Conservation (phyloP, 257 asterid genomes). For the Salvia splendens region DNA sequence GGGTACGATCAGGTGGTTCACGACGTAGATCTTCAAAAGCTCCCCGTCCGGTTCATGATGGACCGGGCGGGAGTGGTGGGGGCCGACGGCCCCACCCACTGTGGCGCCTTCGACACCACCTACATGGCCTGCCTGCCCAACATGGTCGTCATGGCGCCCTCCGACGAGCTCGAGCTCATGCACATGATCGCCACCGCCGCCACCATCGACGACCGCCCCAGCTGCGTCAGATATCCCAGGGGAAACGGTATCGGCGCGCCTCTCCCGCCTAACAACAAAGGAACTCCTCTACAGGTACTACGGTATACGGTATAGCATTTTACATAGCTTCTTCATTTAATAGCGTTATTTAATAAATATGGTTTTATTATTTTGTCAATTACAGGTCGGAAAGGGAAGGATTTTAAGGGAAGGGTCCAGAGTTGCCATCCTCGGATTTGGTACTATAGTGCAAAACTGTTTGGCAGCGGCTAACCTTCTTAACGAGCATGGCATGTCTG, state of each 20-base stretch:
- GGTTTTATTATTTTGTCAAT: background rate
- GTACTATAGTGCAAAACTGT: slow-evolving; percentile 48
- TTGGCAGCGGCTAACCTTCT: slow-evolving; percentile 43
- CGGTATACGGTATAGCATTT: background rate
- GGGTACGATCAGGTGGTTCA: slow-evolving; percentile 82
- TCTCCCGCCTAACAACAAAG: slow-evolving; percentile 58
- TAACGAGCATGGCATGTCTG: slow-evolving; percentile 29
- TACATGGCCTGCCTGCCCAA: slow-evolving; percentile 77
- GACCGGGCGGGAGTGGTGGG: slow-evolving; percentile 79
- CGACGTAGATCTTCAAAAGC: slow-evolving; percentile 74
- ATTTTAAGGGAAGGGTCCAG: slow-evolving; percentile 41
- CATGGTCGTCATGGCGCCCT: slow-evolving; percentile 83
- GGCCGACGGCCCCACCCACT: slow-evolving; percentile 76
- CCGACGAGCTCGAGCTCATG: slow-evolving; percentile 72
- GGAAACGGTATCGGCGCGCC: slow-evolving; percentile 64
- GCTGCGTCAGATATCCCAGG: slow-evolving; percentile 71
- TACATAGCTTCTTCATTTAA: background rate
- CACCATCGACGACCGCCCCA: slow-evolving; percentile 57
- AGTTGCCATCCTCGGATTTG: slow-evolving; percentile 46
- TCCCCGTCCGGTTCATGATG: slow-evolving; percentile 66
- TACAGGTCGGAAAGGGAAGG: slow-evolving; percentile 49
- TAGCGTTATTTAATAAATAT: background rate
- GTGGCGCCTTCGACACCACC: slow-evolving; percentile 70
- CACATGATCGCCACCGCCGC: slow-evolving; percentile 78
- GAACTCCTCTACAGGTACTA: slow-evolving; percentile 61